Conservation (phyloP, 1,284 basidiomycete species). For the Abortiporus biennis region DNA sequence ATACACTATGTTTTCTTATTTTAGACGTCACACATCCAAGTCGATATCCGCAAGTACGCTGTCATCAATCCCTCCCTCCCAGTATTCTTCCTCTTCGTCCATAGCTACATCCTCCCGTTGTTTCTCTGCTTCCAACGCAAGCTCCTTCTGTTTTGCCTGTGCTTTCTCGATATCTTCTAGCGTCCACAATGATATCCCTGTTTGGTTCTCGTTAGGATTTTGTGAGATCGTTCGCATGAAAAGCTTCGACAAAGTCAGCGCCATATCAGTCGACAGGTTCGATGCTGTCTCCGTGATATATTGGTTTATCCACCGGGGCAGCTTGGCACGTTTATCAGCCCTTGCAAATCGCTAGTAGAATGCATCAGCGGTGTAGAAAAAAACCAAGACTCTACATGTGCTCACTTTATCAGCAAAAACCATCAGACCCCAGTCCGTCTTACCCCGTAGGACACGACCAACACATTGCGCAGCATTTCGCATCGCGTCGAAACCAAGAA, state of each 20-base stretch:
- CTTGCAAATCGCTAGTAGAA: constrained; percentile 83
- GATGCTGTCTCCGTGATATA: constrained; percentile 97
- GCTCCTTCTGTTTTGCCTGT: constrained; percentile 70
- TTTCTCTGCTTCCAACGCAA: constrained; percentile 32
- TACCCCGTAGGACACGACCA: constrained; percentile 94
- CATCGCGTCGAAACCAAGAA: constrained; percentile 99
- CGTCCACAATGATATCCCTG: constrained; percentile 93
- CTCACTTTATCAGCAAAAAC: constrained; percentile 96
- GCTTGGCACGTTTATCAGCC: constrained; percentile 93
- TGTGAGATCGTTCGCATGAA: constrained; percentile 99
- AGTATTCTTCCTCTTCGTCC: constrained; percentile 53
- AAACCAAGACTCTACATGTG: constrained; percentile 1
- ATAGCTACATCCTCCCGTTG: constrained; percentile 25
- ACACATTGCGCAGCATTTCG: constrained; percentile 99
- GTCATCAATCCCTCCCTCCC: constrained; percentile 70
- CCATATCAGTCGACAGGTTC: constrained; percentile 99
- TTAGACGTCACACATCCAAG: constrained; percentile 27
- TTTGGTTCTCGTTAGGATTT: constrained; percentile 92
- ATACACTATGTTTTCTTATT: constrained; percentile 2
- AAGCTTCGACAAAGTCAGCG: constrained; percentile 89
- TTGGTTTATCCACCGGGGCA: constrained; percentile 99
- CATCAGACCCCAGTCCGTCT: constrained; percentile 99
- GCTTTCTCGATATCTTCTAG: constrained; percentile 79
- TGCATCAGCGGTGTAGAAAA: constrained; percentile 1
- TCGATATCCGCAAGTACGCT: constrained; percentile 58